Evolutionary conservation across 768 basidiomycete genomes (phyloP).

Genomic region (Infundibulicybe gibba): DNA sequence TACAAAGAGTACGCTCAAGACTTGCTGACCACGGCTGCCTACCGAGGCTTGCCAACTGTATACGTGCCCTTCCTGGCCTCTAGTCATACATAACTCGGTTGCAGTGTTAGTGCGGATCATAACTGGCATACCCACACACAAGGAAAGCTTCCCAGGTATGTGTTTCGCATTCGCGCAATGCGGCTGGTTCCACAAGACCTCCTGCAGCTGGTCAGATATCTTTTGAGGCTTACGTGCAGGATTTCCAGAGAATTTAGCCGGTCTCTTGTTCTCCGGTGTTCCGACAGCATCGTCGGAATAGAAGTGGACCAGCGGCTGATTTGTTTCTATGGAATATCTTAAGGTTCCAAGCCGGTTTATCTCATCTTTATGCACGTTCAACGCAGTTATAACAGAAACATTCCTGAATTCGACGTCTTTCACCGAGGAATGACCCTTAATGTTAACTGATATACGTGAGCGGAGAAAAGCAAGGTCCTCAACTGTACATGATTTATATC

Average conservation of each 20-base stretch:
- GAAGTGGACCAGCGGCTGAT: slow-evolving; percentile 17
- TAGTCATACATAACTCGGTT: slow-evolving; percentile 10
- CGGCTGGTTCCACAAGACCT: too few species aligned
- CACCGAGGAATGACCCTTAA: slow-evolving; percentile 5
- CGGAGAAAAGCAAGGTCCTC: slow-evolving; percentile 31
- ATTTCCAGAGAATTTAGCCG: background rate
- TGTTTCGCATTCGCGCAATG: too few species aligned
- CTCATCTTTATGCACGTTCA: slow-evolving; percentile 31
- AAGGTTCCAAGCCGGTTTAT: slow-evolving; percentile 27
- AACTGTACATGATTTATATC: slow-evolving; percentile 25
- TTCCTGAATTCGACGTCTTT: slow-evolving; percentile 18
- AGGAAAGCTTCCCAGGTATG: slow-evolving; percentile 3
- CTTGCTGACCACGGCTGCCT: too few species aligned
- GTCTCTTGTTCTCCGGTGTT: background rate
- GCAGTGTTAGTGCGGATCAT: slow-evolving; percentile 28
- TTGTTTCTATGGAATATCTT: slow-evolving; percentile 29
- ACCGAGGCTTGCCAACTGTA: too few species aligned
- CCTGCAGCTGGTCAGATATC: too few species aligned
- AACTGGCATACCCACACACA: slow-evolving; percentile 29
- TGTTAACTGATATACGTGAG: slow-evolving; percentile 13
- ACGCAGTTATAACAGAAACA: slow-evolving; percentile 33
- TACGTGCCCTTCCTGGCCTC: slow-evolving; percentile 23
- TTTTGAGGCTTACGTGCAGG: too few species aligned
- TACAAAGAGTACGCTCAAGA: slow-evolving; percentile 12
- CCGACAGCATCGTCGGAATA: slow-evolving; percentile 18